Evolutionary conservation across 345 rosid species (phyloP).

Genomic region (Abelmoschus esculentus): DNA sequence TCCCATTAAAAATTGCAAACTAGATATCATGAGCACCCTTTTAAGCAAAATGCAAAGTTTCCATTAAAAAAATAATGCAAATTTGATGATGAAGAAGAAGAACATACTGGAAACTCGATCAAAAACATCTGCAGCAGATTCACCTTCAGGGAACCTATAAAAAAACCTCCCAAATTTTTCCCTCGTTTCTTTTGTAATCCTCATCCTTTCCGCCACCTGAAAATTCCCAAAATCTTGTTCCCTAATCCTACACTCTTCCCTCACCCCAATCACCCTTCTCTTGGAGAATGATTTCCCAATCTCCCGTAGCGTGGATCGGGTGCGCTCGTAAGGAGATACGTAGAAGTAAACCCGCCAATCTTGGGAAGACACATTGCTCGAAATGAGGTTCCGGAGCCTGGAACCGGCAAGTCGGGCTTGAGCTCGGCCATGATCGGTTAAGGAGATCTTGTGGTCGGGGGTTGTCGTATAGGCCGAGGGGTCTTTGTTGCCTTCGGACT

Average conservation of each 20-base stretch:
- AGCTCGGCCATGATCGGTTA: conserved; percentile 44
- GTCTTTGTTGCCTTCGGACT: conserved; percentile 28
- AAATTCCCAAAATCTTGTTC: conserved; percentile 98
- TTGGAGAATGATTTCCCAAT: conserved; percentile 74
- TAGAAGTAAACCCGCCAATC: conserved; percentile 84
- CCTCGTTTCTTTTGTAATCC: conserved; percentile 52
- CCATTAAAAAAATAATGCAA: not conserved
- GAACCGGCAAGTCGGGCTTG: conserved; percentile 67
- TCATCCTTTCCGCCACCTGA: conserved; percentile 83
- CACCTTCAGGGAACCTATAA: conserved; percentile 93
- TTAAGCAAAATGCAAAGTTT: not conserved
- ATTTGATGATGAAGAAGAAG: not conserved
- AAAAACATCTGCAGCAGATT: conserved; percentile 95
- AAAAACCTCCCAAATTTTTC: conserved; percentile 77
- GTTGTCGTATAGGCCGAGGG: no score
- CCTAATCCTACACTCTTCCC: conserved; percentile 83
- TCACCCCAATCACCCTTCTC: conserved; percentile 67
- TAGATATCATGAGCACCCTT: not conserved
- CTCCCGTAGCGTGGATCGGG: conserved; percentile 85
- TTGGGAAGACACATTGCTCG: conserved; percentile 18
- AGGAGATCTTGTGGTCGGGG: not conserved
- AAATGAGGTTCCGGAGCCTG: conserved; percentile 39
- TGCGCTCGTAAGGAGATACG: conserved; percentile 87
- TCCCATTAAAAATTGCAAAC: no score
- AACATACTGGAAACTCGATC: conserved; percentile 90